A percentile compares a stretch with the other conserved stretches of the same genome.
These are phyloP conservation scores for Hypomyces rosellus DNA, from an alignment of 2,329 filamentous ascomycete genomes.

Conservation along the genomic window DNA sequence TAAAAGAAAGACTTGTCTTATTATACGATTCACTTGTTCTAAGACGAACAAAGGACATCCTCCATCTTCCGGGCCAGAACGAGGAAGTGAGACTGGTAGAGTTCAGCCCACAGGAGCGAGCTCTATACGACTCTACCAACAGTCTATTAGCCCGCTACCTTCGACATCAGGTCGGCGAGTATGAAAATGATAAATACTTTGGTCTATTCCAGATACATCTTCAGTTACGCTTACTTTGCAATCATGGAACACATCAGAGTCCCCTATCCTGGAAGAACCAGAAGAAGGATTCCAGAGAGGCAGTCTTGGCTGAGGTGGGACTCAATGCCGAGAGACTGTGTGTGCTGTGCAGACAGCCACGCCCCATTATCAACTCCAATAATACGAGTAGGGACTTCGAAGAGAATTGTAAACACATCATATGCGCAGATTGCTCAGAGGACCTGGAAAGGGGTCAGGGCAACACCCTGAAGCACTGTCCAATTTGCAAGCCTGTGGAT, in stretches of 20 bases:
- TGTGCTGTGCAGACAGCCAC: conserved; percentile 26
- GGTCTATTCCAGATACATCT: conserved; percentile 40
- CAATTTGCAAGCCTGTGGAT: background rate
- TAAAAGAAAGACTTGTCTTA: conserved; percentile 24
- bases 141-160: conserved; percentile 33
- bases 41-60: conserved; percentile 34
- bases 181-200: conserved; percentile 31
- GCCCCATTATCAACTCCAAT: conserved; percentile 23
- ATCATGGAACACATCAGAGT: conserved; percentile 44
- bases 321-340: conserved; percentile 21
- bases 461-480: conserved; percentile 8
- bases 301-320: conserved; percentile 16
- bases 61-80: conserved; percentile 27
- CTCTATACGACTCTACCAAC: conserved; percentile 30
- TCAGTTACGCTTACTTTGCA: conserved; percentile 42
- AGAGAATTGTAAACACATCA: conserved; percentile 23
- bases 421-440: conserved; percentile 26
- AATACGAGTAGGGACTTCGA: conserved; percentile 14
- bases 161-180: conserved; percentile 28
- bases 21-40: conserved; percentile 35
- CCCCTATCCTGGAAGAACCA: conserved; percentile 35
- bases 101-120: conserved; percentile 12
- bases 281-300: conserved; percentile 26
- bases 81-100: background rate
- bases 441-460: conserved; percentile 10